Evolutionary conservation across 345 rosid species (phyloP).

Genomic region (Linum lewisii): DNA sequence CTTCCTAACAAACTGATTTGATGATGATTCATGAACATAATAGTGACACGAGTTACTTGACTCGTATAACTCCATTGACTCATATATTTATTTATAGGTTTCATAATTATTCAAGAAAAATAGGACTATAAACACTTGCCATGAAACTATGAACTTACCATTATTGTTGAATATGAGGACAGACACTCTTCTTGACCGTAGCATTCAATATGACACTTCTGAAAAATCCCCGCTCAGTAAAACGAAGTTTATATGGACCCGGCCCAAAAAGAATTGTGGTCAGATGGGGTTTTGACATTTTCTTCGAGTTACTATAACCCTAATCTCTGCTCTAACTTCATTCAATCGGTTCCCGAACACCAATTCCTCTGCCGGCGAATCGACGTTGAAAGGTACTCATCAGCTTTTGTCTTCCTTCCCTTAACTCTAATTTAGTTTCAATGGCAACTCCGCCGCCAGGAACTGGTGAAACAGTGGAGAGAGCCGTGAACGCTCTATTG

Average conservation of each 20-base stretch:
- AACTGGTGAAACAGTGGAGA: constrained; percentile 27
- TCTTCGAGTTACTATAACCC: background rate
- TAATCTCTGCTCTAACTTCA: background rate
- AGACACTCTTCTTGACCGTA: constrained; percentile 46
- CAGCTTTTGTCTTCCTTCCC: too few species aligned
- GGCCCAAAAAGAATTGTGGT: too few species aligned
- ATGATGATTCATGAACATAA: too few species aligned
- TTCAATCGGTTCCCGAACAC: background rate
- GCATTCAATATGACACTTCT: too few species aligned
- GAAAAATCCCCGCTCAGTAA: too few species aligned
- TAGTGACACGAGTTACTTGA: too few species aligned
- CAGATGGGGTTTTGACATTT: background rate
- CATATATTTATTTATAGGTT: too few species aligned
- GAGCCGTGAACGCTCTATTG: constrained; percentile 38
- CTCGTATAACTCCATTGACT: too few species aligned
- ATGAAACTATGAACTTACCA: constrained; percentile 18
- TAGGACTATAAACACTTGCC: too few species aligned
- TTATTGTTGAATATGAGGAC: constrained; percentile 32
- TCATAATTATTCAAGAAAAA: too few species aligned
- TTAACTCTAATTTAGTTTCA: background rate
- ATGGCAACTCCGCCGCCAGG: constrained; percentile 1
- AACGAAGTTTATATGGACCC: too few species aligned
- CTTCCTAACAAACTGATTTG: too few species aligned
- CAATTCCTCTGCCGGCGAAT: background rate
- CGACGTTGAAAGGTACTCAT: background rate